These are phyloP conservation scores for Auriscalpium orientale DNA, from an alignment of 768 basidiomycete genomes.

Conservation along the genomic window DNA sequence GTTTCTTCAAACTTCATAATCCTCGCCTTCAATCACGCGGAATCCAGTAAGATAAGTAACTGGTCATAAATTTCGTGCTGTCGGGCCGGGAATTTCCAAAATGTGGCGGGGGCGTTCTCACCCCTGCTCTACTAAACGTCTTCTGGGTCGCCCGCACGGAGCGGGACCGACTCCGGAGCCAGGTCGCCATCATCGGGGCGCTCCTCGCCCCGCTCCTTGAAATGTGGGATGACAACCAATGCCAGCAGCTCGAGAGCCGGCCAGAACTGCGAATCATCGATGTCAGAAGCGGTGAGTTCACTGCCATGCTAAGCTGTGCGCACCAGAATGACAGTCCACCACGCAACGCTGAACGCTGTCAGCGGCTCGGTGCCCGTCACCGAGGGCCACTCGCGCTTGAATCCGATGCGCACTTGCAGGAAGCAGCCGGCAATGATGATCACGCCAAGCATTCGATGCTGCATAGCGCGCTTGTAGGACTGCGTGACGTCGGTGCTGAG, in stretches of 20 bases:
- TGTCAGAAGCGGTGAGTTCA: too few relatives aligned
- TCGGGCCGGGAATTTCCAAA: too few relatives aligned
- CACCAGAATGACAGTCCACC: not conserved
- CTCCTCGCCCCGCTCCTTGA: too few relatives aligned
- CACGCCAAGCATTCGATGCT: conserved; percentile 33
- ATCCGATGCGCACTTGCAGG: conserved; percentile 44
- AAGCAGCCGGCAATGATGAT: conserved; percentile 40
- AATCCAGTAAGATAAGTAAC: too few relatives aligned
- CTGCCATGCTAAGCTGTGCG: too few relatives aligned
- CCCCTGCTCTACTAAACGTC: not conserved
- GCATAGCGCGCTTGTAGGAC: not conserved
- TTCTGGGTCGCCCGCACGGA: not conserved
- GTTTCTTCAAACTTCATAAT: too few relatives aligned
- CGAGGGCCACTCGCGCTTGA: conserved; percentile 40
- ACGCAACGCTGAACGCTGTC: conserved; percentile 36
- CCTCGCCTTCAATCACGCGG: too few relatives aligned
- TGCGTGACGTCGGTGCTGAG: not conserved
- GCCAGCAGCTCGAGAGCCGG: too few relatives aligned
- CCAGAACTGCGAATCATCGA: too few relatives aligned
- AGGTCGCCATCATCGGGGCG: not conserved
- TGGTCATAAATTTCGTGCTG: too few relatives aligned
- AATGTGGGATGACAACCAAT: too few relatives aligned
- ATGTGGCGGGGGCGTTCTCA: not conserved
- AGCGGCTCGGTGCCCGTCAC: conserved; percentile 35
- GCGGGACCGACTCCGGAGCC: not conserved